Evolutionary conservation across 179 eudicot genomes (phyloP), one percentile per base, ranked within the genome.

Genomic region (Spinacia oleracea): DNA sequence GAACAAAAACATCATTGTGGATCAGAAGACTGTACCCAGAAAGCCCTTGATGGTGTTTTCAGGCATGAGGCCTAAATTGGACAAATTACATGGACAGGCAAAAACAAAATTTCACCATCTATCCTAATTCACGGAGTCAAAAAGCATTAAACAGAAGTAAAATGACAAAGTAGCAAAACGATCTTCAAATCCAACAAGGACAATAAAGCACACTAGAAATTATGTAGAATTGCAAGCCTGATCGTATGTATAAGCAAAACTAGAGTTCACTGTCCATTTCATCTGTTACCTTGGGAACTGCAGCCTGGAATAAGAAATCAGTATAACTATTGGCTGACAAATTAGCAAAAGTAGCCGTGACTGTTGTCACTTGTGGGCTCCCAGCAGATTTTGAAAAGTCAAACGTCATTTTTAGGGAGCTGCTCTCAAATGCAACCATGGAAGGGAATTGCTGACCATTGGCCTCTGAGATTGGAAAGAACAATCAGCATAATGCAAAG

Each of bases 301-400:
- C 99, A 58, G 99, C 98, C 87, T 91, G 98, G 87, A 96, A 96
- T 75, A 93, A 75, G 76, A 96, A 96, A 88, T 93, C 89, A 55
- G 91, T 86, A 71, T 86, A 92, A 53, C 38, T 65, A 70, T 89
- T 84, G 45, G 89, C 78, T 20, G 98, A 88, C 79, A 90, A 86
- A 77, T 96, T 96, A 40, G 73, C 75, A 83, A 96, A 93, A 18
- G 88, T 87, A 69, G 99, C 97, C 80, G 89, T 89, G 69, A 96
- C 82, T 46, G 82, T 74, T 53, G 99, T 96, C 48, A 82, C 77
- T 78, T 93, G 98, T 18, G 91, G 91, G 77, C 81, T 92, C 76
- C 84, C 96, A 34, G 94, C 84, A 70, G 88, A 83, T 83, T 93
- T 96, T 31, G 94, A 87, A 83, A 93, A 91, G 82, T 90, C 89